phyloP scores from a whole-genome alignment of 129 eudicot genomes.

The Logfia minima region DNA sequence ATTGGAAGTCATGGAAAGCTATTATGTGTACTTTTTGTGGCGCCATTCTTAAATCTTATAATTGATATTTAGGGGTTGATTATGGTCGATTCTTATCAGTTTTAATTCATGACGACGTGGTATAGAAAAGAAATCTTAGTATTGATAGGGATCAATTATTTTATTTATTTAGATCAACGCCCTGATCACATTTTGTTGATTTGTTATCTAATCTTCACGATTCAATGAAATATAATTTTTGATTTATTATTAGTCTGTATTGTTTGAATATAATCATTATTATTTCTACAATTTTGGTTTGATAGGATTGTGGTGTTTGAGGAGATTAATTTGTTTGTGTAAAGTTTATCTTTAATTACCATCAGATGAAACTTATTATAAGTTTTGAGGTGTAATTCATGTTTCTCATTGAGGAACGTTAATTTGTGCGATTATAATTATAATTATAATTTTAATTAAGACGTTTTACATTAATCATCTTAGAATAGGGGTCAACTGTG shows the following conservation, averaged over 20 bases:
- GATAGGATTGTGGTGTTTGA: neutral
- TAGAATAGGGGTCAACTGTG: too few relatives aligned
- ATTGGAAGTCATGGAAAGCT: constrained; percentile 63
- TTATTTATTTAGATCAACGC: neutral
- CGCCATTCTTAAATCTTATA: constrained; percentile 58
- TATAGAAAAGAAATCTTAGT: neutral
- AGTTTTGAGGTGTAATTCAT: too few relatives aligned
- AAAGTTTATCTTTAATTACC: too few relatives aligned
- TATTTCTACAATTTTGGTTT: too few relatives aligned
- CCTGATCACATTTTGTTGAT: neutral
- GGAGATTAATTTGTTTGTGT: neutral
- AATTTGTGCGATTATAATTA: too few relatives aligned
- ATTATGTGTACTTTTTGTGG: constrained; percentile 63
- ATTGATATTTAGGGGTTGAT: neutral
- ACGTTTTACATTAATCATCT: too few relatives aligned
- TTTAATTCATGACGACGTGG: neutral
- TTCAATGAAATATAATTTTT: constrained; percentile 8
- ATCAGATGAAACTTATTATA: too few relatives aligned
- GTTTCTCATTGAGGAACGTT: too few relatives aligned
- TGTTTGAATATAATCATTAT: neutral
- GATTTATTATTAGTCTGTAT: constrained; percentile 6
- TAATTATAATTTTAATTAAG: too few relatives aligned
- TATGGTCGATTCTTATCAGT: neutral
- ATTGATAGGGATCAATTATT: neutral
- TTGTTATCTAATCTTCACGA: constrained; percentile 5